Conservation (phyloP, 2,329 filamentous ascomycete genomes). For the Xylaria sp. region DNA sequence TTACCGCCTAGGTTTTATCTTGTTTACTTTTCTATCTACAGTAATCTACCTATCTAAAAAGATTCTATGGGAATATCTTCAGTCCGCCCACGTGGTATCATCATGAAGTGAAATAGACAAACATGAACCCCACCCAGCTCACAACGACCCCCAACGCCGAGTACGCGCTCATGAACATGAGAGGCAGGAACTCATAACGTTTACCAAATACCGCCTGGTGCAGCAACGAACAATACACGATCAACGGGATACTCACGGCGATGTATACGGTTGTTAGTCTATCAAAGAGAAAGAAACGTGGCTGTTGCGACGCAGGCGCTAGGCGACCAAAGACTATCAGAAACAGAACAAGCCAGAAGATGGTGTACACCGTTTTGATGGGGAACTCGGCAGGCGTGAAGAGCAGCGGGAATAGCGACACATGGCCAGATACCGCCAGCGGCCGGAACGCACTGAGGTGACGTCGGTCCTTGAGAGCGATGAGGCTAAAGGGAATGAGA, state of each 20-base stretch:
- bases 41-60: neutral
- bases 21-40: neutral
- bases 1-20: neutral
- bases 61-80: neutral
- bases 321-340: slow-evolving; percentile 86
- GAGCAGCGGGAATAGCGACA: slow-evolving; percentile 92
- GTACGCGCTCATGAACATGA: slow-evolving; percentile 98
- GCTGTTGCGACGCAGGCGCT: slow-evolving; percentile 81
- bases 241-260: slow-evolving; percentile 85
- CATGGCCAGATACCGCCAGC: slow-evolving; percentile 90
- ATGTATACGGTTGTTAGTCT: slow-evolving; percentile 92
- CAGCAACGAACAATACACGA: slow-evolving; percentile 85
- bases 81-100: neutral
- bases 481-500: slow-evolving; percentile 92
- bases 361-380: slow-evolving; percentile 91
- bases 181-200: slow-evolving; percentile 86
- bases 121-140: slow-evolving; percentile 94
- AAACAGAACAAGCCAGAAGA: slow-evolving; percentile 90
- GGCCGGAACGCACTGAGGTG: slow-evolving; percentile 93
- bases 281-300: slow-evolving; percentile 90
- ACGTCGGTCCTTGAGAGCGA: slow-evolving; percentile 88
- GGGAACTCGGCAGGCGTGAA: slow-evolving; percentile 94
- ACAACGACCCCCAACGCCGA: slow-evolving; percentile 93
- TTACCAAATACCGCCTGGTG: slow-evolving; percentile 87
- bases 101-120: slow-evolving; percentile 81